phyloP scores from a whole-genome alignment of 1,284 basidiomycete species.

The Ganoderma sp. region DNA sequence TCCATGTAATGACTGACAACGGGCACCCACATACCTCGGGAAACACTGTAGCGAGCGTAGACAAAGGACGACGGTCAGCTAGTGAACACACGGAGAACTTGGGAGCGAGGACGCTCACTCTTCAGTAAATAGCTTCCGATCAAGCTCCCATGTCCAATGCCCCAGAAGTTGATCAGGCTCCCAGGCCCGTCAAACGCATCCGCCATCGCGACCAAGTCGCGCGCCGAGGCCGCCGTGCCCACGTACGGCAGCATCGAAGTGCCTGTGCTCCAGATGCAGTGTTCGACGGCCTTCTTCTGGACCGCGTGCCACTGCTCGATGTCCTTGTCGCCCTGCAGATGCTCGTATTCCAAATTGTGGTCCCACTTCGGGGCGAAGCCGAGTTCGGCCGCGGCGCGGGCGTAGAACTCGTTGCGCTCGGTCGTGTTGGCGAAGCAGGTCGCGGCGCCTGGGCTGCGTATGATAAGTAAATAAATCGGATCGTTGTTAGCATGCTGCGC shows the following conservation, averaged over 20 bases:
- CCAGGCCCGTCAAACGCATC: conserved; percentile 26
- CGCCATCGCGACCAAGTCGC: conserved; percentile 26
- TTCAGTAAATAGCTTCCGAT: conserved; percentile 26
- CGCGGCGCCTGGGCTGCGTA: conserved; percentile 12
- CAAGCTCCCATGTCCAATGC: conserved; percentile 17
- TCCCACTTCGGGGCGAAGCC: neutral
- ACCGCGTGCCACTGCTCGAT: conserved; percentile 7
- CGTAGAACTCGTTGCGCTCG: conserved; percentile 10
- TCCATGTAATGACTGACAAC: neutral
- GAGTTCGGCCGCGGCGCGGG: neutral
- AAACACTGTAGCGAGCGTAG: conserved; percentile 14
- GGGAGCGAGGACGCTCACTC: conserved; percentile 13
- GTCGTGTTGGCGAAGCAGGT: conserved; percentile 14
- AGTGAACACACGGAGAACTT: neutral
- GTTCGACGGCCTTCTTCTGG: conserved; percentile 13
- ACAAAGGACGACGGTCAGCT: neutral
- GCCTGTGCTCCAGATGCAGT: conserved; percentile 6
- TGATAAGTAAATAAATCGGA: too few species aligned
- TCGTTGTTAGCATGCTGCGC: neutral
- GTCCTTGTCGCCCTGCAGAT: neutral
- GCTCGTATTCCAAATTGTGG: neutral
- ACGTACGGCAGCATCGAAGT: conserved; percentile 17
- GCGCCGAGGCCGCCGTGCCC: conserved; percentile 23
- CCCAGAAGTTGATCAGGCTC: conserved; percentile 25
- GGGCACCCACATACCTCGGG: conserved; percentile 12